Base-by-base conservation (phyloP, 2,329 filamentous ascomycete species). In the Colletotrichum salicis region DNA sequence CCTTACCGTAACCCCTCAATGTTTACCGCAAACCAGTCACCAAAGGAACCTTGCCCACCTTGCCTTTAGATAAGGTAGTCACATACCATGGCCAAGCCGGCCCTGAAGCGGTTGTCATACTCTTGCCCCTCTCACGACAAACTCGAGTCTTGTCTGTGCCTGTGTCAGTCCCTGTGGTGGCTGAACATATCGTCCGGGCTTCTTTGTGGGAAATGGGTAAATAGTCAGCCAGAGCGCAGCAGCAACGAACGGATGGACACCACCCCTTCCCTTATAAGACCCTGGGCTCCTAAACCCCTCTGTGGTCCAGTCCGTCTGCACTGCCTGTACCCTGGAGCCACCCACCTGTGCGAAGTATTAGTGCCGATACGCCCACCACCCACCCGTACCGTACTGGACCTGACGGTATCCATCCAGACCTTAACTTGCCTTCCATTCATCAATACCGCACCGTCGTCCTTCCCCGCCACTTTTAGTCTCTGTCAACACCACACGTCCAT, bases 391-490 rank as follows among this genome's bases (percentile, higher is more conserved):
- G 31, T 64, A 41, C 27, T 29, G 27, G 27, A 27, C 27, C 27
- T 27, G 27, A 29, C 35, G 31, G 59, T 71, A 45, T 54, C 64
- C 52, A 66, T 67, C 51, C 52, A 35, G 41, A 48, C 41, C 19
- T 48, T 48, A 5, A 48, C 41, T 48, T 48, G n/a, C 41, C 19
- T 48, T 33, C 15, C 62, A 41, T 54, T 27, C 51, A 56, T 56
- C 58, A 55, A 63, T 57, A 68, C 51, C n/a, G 59, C 58, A 68
- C 58, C 58, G 29, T 52, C 54, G 27, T 58, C 54, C 57, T 63
- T 29, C 37, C 55, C 65, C 58, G 64, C 58, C 58, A 33, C 48
- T 45, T 55, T 35, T 64, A 35, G 59, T 52, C 45, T 15, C 54
- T 19, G 24, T 59, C 65, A 69, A 54, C 33, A 56, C 45, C 33